These are phyloP conservation scores for Fusarium miscanthi DNA, from an alignment of 2,329 filamentous ascomycete species.

Conservation along the genomic window DNA sequence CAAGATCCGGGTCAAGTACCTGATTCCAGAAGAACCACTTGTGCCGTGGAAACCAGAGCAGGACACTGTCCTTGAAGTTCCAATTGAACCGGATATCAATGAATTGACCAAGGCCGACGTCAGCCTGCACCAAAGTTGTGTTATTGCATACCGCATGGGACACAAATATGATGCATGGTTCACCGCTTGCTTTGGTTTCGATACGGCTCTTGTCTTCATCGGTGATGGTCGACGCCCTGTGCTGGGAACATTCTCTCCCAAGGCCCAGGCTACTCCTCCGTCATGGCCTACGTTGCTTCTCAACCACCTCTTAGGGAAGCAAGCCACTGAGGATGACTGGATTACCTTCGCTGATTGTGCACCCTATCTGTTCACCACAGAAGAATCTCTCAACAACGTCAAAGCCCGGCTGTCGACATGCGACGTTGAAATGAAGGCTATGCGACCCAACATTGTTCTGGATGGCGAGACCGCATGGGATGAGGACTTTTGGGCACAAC, in stretches of 20 bases:
- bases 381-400: slow-evolving; percentile 76
- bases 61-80: slow-evolving; percentile 61
- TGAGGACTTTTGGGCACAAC: slow-evolving; percentile 78
- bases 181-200: slow-evolving; percentile 71
- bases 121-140: slow-evolving; percentile 68
- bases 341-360: slow-evolving; percentile 81
- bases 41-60: slow-evolving; percentile 53
- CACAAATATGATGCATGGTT: slow-evolving; percentile 72
- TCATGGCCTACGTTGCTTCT: slow-evolving; percentile 52
- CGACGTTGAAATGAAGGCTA: slow-evolving; percentile 72
- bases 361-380: slow-evolving; percentile 77
- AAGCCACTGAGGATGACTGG: slow-evolving; percentile 52
- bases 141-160: slow-evolving; percentile 72
- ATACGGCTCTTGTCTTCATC: slow-evolving; percentile 71
- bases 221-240: slow-evolving; percentile 69
- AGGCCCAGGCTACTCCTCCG: slow-evolving; percentile 39
- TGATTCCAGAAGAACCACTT: slow-evolving; percentile 52
- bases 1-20: slow-evolving; percentile 58
- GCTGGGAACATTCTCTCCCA: slow-evolving; percentile 66
- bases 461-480: slow-evolving; percentile 70
- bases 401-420: slow-evolving; percentile 63
- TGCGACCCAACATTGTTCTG: slow-evolving; percentile 79
- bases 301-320: slow-evolving; percentile 46
- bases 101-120: slow-evolving; percentile 62
- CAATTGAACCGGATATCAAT: slow-evolving; percentile 63